Base-by-base conservation (phyloP, 2,329 filamentous ascomycete genomes). In the Diplocarpon mali region DNA sequence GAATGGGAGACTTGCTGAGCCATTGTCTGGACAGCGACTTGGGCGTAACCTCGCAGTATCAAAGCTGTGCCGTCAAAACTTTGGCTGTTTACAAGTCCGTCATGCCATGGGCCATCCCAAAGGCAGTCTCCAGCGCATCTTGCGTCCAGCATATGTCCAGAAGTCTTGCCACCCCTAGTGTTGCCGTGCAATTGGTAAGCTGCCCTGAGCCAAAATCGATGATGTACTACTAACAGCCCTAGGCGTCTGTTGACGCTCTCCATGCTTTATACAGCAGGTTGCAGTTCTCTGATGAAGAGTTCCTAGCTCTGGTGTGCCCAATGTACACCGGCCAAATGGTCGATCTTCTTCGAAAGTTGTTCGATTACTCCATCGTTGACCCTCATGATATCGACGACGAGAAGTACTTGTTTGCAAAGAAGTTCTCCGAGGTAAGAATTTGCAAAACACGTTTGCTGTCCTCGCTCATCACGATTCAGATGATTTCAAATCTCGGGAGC, bases 341-440 rank as follows among this genome's bases (percentile, higher is more conserved):
- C 35, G 71, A 74, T 31, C 71, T 93, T 7, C 77, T 89, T 54
- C 76, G 75, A 50, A 76, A 80, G 47, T 71, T 95, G 11, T 88
- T 86, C 57, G 77, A 83, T 50, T 92, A 85, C 84, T 85, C 86
- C 4, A 66, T 78, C 10, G 80, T 90, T 35, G 83, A 88, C 52
- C 76, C 86, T 2, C 76, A 85, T 47, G 83, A 95, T 55, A 78
- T 95, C 47, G 85, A 95, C 53, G 87, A 95, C 58, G 82, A 88
- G 58, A 93, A 88, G 61, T 96, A 98, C 62, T 79, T 86, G 44
- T 79, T 95, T 54, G 80, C 85, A 34, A 96, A 96, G 68, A 95
- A 94, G 64, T 77, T 96, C 38, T 88, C 89, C 1, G 92, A 98
- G 75, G 85, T 88, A 71, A 16, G 41, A 28, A 15, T 7, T 29